Base-by-base conservation (phyloP, 202 grass and related monocot species). In the Panicum virgatum region DNA sequence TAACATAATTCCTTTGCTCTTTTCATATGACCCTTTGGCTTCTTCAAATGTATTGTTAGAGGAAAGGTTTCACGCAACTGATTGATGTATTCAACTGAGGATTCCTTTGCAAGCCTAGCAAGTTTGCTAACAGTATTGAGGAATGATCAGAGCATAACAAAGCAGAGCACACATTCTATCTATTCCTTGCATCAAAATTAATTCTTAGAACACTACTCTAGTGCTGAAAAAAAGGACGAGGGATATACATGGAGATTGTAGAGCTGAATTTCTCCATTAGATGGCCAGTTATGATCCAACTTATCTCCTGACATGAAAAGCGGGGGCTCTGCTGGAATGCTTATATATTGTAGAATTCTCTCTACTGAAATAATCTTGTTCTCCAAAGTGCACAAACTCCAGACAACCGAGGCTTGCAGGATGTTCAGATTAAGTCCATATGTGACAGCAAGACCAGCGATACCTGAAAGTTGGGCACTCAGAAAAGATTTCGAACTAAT, bases 351-450 rank as follows among this genome's bases (percentile, higher is more conserved):
- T 59, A 93, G 66, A 52, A 97, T 91, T 83, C 93, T 82, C 63
- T 97, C 93, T 16, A 97, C 88, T 1, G 86, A 93, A 76, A 97
- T 85, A 38, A 97, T 93, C 32, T 18, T 75, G 67, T 93, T 93
- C 76, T 93, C 93, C n/a, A 97, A 85, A 73, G 61, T 77, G 71
- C 93, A 89, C 40, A 97, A 14, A 29, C 23, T 5, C 57, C 57
- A 47, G 60, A 73, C 42, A 34, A 69, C 80, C 88, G 65, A 89
- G 2, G 74, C 50, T 89, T 87, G 86, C n/a, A 89, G 57, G 77
- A 78, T 87, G 68, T 87, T 97, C 65, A 97, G 79, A 83, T 78
- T 92, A 63, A 97, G 84, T 20, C 93, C 93, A 29, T 97, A 93
- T 64, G 86, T 97, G 69, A 97, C 84, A 5, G 90, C 88, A 89